These are phyloP conservation scores for Aspergillus oerlinghausenensis DNA, from an alignment of 2,329 filamentous ascomycete species.

Conservation along the genomic window DNA sequence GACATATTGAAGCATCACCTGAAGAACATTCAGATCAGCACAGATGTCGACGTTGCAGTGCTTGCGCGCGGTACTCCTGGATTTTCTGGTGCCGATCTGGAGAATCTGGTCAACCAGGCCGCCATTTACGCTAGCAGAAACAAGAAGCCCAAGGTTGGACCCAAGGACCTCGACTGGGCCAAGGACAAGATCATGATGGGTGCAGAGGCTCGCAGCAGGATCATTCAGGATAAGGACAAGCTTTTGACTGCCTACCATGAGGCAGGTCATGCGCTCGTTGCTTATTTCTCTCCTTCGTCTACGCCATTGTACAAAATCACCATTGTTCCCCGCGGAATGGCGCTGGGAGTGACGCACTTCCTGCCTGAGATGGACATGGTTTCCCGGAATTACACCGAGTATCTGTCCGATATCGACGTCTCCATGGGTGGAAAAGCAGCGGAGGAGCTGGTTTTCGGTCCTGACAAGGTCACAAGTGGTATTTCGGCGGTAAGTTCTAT, in stretches of 20 bases:
- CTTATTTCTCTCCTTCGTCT: constrained; percentile 71
- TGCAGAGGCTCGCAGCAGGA: constrained; percentile 80
- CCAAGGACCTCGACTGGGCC: constrained; percentile 88
- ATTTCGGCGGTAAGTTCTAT: constrained; percentile 63
- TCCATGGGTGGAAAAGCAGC: constrained; percentile 80
- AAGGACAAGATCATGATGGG: constrained; percentile 99
- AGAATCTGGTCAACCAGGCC: constrained; percentile 95
- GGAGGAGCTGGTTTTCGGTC: constrained; percentile 85
- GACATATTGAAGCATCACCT: constrained; percentile 92
- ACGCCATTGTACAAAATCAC: constrained; percentile 93
- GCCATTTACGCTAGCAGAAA: constrained; percentile 90
- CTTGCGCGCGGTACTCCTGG: constrained; percentile 85
- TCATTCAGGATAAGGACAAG: constrained; percentile 91
- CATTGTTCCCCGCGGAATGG: constrained; percentile 83
- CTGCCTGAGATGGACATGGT: constrained; percentile 92
- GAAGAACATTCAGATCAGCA: constrained; percentile 76
- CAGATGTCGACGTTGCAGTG: constrained; percentile 75
- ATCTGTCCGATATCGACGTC: constrained; percentile 73
- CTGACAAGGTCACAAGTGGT: constrained; percentile 87
- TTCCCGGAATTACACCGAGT: constrained; percentile 79
- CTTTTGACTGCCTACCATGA: constrained; percentile 95
- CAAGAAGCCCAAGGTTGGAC: constrained; percentile 69
- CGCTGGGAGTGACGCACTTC: constrained; percentile 80
- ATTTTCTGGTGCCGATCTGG: constrained; percentile 90
- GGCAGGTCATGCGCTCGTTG: constrained; percentile 88